Base-by-base conservation (phyloP, 2,329 filamentous ascomycete genomes). In the Neofusicoccum laricinum region DNA sequence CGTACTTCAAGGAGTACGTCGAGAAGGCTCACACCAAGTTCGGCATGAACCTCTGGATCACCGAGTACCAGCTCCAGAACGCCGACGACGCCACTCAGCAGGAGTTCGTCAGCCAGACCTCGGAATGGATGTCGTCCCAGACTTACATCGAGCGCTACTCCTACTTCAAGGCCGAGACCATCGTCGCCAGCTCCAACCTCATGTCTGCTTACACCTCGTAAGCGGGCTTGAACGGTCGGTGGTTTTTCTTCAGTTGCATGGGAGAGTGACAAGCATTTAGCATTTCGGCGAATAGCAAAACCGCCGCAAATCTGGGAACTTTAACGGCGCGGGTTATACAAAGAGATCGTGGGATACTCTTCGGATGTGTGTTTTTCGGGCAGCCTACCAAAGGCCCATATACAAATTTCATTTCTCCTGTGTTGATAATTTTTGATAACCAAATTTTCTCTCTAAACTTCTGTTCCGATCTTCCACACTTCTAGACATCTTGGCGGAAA, bases 21-120 rank as follows among this genome's bases (percentile, higher is more conserved):
- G 68, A 72, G 21, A 69, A 76, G n/a, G 78, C 80, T 32, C 76
- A 77, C 63, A 66, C 65, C 12, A 69, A 77, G n/a, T 72, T 71
- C 50, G 74, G 73, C 25, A 75, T 76, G 63, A 73, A 75, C n/a
- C 70, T 90, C 73, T 89, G 84, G 84, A 77, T 90, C 64, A 88
- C 86, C 64, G 88, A 90, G 80, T 90, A 89, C 68, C 87, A 83
- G 25, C 82, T 85, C 61, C 71, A 76, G 38, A 82, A 80, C 65
- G 76, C 68, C 50, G 66, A 75, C 45, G 77, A 80, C 25, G 73
- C 81, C 67, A 74, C 81, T 66, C 74, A 75, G 50, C 62, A 73
- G 67, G 66, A 66, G 40, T 88, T 88, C 80, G 76, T 90, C 65
- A 64, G 75, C 66, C 73, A 77, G 5, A 79, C 85, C 68, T 79